Evolutionary conservation across 108 stramenopile species (phyloP), one percentile per base, ranked within the genome.

Genomic region (Pseudonitzschia multistriata): DNA sequence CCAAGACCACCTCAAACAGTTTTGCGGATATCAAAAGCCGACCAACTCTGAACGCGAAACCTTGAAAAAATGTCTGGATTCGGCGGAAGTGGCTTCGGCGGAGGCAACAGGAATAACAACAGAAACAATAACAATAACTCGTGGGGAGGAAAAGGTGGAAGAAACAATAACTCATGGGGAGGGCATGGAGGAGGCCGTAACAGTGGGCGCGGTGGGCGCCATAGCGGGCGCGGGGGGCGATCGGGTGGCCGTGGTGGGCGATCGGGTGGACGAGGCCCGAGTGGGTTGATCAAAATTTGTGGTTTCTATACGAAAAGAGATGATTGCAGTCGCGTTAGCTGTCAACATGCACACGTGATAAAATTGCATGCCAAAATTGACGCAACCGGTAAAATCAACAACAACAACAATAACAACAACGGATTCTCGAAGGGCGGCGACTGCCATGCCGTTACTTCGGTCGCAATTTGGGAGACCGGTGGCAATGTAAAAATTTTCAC

Each of bases 401-500:
- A 29, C 57, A 79, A 66, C 70, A 63, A 61, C 36, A 56, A 60
- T 35, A 64, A 64, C 62, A 63, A 63, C 31, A 60, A 49, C 49
- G 25, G 25, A 22, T 25, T 2, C 50, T 25, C 25, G 22, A 57
- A 71, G 47, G 67, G 53, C 35, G 78, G 66, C 28, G 60, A 73
- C 22, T 61, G 61, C 40, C 61, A 75, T 47, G 75, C 84, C 30
- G 84, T 88, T 11, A 78, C 90, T 2, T 77, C 87, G 25, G 81
- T 89, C 37, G 82, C 89, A 17, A 80, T 91, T 40, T 94, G 93
- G 93, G 87, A 94, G 61, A 79, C 71, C 14, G 68, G 77, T 24
- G 90, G 88, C 13, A 65, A 49, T 13, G 81, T 94, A 53, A 92
- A 95, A 75, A 81, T 95, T 29, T 95, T 95, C 65, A 87, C 90